phyloP scores from a whole-genome alignment of 2,329 filamentous ascomycete genomes.

The Lasiodiplodia sp. region DNA sequence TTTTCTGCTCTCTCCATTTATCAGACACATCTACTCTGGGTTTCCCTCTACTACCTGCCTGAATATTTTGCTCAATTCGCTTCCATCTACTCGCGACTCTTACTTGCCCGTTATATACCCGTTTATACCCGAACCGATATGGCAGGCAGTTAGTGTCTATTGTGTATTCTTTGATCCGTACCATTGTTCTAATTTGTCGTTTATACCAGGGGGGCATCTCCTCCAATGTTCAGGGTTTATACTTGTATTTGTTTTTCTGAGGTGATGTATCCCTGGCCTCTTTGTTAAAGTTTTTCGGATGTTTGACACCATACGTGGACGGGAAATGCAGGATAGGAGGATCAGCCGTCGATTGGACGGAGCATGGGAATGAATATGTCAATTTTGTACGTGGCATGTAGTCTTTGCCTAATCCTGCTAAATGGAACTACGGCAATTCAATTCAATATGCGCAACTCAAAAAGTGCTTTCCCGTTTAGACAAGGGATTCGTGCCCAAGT shows the following conservation, averaged over 20 bases:
- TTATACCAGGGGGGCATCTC: not conserved
- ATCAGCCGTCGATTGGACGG: not conserved
- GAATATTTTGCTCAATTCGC: slow-evolving; percentile 1
- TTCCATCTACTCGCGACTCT: slow-evolving; percentile 3
- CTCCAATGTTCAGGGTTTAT: not conserved
- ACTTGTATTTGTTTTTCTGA: not conserved
- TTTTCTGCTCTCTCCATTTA: not conserved
- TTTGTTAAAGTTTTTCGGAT: not conserved
- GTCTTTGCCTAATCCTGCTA: not conserved
- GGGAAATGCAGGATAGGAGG: not conserved
- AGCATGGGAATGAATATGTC: not conserved
- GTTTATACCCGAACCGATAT: slow-evolving; percentile 16
- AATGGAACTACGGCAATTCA: not conserved
- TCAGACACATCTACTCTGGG: not conserved
- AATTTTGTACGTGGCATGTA: not conserved
- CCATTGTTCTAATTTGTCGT: not conserved
- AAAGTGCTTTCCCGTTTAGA: not conserved
- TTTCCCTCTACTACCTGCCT: not conserved
- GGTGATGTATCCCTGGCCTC: not conserved
- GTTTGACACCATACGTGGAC: not conserved
- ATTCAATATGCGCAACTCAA: not conserved
- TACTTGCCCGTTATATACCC: slow-evolving; percentile 18
- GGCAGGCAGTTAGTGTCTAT: slow-evolving; percentile 3
- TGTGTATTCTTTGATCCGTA: slow-evolving; percentile 2
- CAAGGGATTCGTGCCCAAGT: not conserved